Conservation (phyloP, 176 grass and related monocot species). For the bread wheat (Triticum aestivum) region IWGSC_CS_RefSeq_v2.1 NC_057812.1:8314006-8314505, state of each 20-base stretch:
- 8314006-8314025: neutral
- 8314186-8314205: conserved; percentile 2
- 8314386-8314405: neutral
- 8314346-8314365: neutral
- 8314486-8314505: neutral
- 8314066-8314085: neutral
- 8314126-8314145: conserved; percentile 27
- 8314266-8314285: neutral
- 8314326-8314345: conserved; percentile 8
- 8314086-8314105: neutral
- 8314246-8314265: neutral
- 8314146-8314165: neutral
- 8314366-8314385: neutral
- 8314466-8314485: neutral
- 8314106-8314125: neutral
- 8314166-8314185: too few species aligned
- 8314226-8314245: neutral
- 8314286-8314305: neutral
- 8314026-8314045: accelerated
- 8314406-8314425: neutral
- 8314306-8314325: neutral
- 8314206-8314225: neutral
- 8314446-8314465: neutral
- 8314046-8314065: neutral
- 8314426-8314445: neutral